Conservation (phyloP, 768 basidiomycete species). For the Leccinum barrowsii region DNA sequence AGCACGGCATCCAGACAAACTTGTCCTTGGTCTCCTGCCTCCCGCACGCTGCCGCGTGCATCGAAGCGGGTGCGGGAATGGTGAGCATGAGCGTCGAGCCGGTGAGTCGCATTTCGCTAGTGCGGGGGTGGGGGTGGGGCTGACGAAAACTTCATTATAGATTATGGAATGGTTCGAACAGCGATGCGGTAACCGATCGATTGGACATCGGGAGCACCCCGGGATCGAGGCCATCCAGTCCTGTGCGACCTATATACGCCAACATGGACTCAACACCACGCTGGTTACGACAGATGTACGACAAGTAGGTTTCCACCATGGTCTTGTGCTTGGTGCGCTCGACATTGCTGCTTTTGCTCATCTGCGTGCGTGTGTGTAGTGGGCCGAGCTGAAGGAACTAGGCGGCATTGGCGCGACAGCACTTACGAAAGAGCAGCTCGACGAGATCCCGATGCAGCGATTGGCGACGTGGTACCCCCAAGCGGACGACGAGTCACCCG, state of each 20-base stretch:
- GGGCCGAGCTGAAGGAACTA: constrained; percentile 40
- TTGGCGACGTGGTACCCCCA: constrained; percentile 31
- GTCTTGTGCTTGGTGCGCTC: not conserved
- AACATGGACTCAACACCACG: constrained; percentile 37
- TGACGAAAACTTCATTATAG: constrained; percentile 23
- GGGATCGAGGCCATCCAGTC: constrained; percentile 48
- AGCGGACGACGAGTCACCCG: constrained; percentile 25
- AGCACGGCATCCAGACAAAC: constrained; percentile 45
- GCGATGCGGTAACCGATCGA: constrained; percentile 13
- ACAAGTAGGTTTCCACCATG: constrained; percentile 26
- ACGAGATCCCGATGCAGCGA: constrained; percentile 28
- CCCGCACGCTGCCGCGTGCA: constrained; percentile 54
- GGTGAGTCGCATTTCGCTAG: constrained; percentile 34
- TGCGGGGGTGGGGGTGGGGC: not conserved
- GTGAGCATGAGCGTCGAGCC: constrained; percentile 48
- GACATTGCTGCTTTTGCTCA: not conserved
- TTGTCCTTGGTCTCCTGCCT: constrained; percentile 50
- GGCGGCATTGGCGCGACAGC: constrained; percentile 43
- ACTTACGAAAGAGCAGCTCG: constrained; percentile 39
- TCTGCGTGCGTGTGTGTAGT: constrained; percentile 20
- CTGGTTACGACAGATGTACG: constrained; percentile 42
- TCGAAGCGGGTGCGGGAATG: constrained; percentile 45
- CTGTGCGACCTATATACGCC: constrained; percentile 41
- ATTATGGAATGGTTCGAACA: constrained; percentile 42
- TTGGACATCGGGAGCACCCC: constrained; percentile 28